Evolutionary conservation across 352 stramenopile species (phyloP).

Genomic region (Pythium periplocum): DNA sequence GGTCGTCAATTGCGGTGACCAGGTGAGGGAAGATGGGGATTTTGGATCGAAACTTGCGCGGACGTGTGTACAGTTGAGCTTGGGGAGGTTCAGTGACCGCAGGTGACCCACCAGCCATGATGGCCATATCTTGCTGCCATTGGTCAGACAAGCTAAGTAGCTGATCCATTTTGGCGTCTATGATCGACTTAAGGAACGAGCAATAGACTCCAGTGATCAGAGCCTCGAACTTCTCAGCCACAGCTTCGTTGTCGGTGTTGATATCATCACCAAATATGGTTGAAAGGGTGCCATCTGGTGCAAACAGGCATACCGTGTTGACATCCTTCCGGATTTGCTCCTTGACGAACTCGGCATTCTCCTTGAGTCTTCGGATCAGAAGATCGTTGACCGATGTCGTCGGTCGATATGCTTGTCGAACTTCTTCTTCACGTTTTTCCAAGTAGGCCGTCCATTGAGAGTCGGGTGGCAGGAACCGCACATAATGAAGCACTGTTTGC

Average conservation of each 20-base stretch:
- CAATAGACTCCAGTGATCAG: conserved; percentile 60
- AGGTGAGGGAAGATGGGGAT: conserved; percentile 51
- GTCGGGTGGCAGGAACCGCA: conserved; percentile 55
- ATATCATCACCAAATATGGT: conserved; percentile 71
- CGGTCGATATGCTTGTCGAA: conserved; percentile 32
- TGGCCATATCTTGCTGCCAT: conserved; percentile 48
- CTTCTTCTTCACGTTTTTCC: conserved; percentile 49
- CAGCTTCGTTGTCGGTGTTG: conserved; percentile 35
- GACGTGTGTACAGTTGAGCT: conserved; percentile 36
- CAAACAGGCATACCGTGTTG: conserved; percentile 66
- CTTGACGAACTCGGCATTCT: conserved; percentile 67
- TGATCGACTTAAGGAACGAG: conserved; percentile 36
- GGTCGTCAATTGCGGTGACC: conserved; percentile 40
- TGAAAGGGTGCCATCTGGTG: conserved; percentile 47
- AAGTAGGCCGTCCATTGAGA: conserved; percentile 65
- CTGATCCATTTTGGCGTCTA: conserved; percentile 54
- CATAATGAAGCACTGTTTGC: conserved; percentile 49
- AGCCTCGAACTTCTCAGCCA: conserved; percentile 56
- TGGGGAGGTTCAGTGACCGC: conserved; percentile 15
- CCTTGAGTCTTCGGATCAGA: conserved; percentile 30
- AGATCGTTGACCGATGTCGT: conserved; percentile 11
- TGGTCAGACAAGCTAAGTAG: conserved; percentile 48
- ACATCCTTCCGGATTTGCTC: conserved; percentile 68
- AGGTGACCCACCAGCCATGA: conserved; percentile 14
- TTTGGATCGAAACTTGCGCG: conserved; percentile 58